A percentile compares a stretch with the other conserved stretches of the same genome.
Evolutionary conservation across 192 early-diverging fungal genomes (phyloP).

Genomic region (Radiomyces spectabilis): DNA sequence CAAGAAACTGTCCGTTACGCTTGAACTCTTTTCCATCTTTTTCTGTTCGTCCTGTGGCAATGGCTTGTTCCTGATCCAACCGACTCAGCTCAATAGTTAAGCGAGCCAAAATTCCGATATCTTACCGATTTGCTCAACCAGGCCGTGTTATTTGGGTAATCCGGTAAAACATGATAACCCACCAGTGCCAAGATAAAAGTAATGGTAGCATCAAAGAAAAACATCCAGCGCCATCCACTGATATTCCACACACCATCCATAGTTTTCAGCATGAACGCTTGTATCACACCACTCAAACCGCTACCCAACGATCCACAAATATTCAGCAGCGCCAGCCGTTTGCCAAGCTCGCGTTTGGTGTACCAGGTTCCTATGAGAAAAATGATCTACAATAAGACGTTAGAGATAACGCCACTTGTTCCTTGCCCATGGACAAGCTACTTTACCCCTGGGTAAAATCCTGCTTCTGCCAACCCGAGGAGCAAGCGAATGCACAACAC

Average conservation of each 20-base stretch:
- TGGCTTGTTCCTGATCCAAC: slow-evolving; percentile 2
- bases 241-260: slow-evolving; percentile 27
- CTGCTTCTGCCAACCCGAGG: slow-evolving; percentile 28
- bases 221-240: slow-evolving; percentile 36
- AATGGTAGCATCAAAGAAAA: slow-evolving; percentile 25
- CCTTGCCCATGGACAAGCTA: too few species aligned
- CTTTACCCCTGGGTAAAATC: slow-evolving; percentile 33
- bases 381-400: slow-evolving; percentile 13
- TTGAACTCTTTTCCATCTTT: not conserved
- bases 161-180: slow-evolving; percentile 22
- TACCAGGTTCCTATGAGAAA: slow-evolving; percentile 32
- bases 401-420: too few species aligned
- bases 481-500: slow-evolving; percentile 26
- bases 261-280: slow-evolving; percentile 24
- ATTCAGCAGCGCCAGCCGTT: slow-evolving; percentile 18
- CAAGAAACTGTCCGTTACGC: not conserved
- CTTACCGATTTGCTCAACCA: slow-evolving; percentile 23
- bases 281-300: slow-evolving; percentile 21
- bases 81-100: too few species aligned
- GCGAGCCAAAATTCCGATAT: not conserved
- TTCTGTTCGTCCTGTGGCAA: not conserved
- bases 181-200: slow-evolving; percentile 17
- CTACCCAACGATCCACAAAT: slow-evolving; percentile 23
- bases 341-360: slow-evolving; percentile 27
- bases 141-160: slow-evolving; percentile 25